Evolutionary conservation across 2,329 filamentous ascomycete genomes (phyloP).

Genomic region (Chaetomium globosum): DNA sequence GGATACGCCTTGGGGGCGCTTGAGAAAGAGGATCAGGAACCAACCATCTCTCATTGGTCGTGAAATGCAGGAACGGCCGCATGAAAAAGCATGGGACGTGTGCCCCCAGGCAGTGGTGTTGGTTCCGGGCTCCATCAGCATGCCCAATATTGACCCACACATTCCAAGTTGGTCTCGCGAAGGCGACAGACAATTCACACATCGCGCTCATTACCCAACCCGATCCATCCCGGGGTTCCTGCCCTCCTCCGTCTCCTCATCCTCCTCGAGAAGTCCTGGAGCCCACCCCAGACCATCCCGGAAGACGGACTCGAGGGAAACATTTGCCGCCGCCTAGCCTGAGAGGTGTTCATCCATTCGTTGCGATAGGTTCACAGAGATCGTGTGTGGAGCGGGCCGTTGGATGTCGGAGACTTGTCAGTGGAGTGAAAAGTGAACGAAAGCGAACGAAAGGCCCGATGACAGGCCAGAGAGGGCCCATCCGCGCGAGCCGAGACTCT

Average conservation of each 20-base stretch:
- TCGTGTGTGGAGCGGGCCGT: not conserved
- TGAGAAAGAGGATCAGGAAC: not conserved
- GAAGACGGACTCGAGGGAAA: not conserved
- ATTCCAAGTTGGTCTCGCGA: not conserved
- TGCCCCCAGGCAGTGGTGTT: not conserved
- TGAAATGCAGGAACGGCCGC: not conserved
- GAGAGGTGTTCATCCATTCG: not conserved
- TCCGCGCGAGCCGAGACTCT: constrained; percentile 15
- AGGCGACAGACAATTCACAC: not conserved
- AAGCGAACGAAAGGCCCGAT: not conserved
- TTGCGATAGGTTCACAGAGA: not conserved
- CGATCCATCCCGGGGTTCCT: not conserved
- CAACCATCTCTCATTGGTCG: constrained; percentile 21
- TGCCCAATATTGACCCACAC: constrained; percentile 6
- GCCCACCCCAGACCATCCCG: not conserved
- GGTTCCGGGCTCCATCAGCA: constrained; percentile 7
- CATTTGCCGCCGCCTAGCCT: not conserved
- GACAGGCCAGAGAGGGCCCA: not conserved
- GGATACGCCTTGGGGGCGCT: constrained; percentile 12
- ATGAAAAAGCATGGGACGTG: constrained; percentile 12
- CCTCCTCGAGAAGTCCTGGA: not conserved
- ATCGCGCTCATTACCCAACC: not conserved
- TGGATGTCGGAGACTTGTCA: not conserved
- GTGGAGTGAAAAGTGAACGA: not conserved
- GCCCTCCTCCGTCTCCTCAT: not conserved